These are phyloP conservation scores for Syzygium aqueum DNA, from an alignment of 345 rosid genomes.

Conservation along the genomic window DNA sequence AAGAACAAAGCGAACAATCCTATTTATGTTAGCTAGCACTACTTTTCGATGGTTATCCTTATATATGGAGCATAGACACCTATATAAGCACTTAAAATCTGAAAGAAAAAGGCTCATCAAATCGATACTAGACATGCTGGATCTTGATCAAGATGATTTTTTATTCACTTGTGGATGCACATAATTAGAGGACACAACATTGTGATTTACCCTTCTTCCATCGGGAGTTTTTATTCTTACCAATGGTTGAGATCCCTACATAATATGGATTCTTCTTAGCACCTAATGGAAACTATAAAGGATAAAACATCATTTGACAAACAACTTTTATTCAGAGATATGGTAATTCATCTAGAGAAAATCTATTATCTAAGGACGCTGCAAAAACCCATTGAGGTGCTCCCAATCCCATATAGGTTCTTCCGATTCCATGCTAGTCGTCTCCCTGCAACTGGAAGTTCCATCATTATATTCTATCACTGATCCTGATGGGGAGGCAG, in stretches of 20 bases:
- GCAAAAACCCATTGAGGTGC: constrained; percentile 20
- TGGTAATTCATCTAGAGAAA: neutral
- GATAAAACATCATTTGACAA: neutral
- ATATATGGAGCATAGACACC: neutral
- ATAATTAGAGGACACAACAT: neutral
- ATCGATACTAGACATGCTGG: neutral
- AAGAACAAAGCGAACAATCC: neutral
- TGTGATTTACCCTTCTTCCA: neutral
- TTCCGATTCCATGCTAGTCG: neutral
- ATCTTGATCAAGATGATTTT: neutral
- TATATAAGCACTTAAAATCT: neutral
- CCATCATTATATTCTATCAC: neutral
- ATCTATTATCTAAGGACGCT: neutral
- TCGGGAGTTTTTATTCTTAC: neutral
- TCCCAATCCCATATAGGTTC: constrained; percentile 53
- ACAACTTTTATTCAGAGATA: neutral
- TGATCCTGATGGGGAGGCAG: neutral
- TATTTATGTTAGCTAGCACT: neutral
- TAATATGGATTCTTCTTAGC: neutral
- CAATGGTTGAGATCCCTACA: neutral
- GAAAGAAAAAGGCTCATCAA: neutral
- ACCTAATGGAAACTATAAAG: neutral
- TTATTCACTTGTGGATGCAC: neutral
- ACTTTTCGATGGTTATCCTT: neutral
- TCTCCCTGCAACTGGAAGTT: neutral